Evolutionary conservation across 768 basidiomycete genomes (phyloP), one percentile per base, ranked within the genome.

Genomic region (Calocera viscosa): DNA sequence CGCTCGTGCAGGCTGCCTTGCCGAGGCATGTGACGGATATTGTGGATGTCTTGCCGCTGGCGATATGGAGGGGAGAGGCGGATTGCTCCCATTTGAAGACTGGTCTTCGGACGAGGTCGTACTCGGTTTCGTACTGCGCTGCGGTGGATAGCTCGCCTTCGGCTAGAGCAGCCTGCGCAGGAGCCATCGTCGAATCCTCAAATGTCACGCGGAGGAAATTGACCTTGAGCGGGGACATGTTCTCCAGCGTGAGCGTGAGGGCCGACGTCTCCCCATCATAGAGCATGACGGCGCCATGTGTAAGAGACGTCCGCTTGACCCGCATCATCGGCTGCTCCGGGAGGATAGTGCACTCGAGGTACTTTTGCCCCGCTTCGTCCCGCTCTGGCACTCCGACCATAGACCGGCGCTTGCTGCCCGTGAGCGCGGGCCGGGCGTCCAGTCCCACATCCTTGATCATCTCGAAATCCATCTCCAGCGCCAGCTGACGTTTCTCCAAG

Each of bases 261-360:
- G 80, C 84, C 1, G 91, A 93, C 94, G 78, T 86, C 79, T 99
- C 96, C 35, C 96, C 96, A 63, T 95, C 85, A 73, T 95, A 97
- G 64, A 98, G 79, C 91, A 96, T 95, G 28, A 97, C 78, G 0
- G 94, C 92, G 0, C 92, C 93, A 71, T 96, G 93, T 0, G 90
- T 94, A 24, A 96, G 78, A n/a, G 90, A 91, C 17, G 88, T 90
- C 73, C 90, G 80, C 66, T 90, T 82, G 74, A 99, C 88, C 69
- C 91, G 84, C 66, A 98, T 78, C 34, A 94, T 75, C 10, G 96
- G 96, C 72, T 94, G 91, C 71, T 91, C 87, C 1, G 88, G 86
- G 22, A 95, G 84, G 22, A 97, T 91, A 39, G 82, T 80, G 75
- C 88, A 94, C 72, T 94, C 86, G 72, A 94, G 74, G 73, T 89